These are phyloP conservation scores for Myrica gale DNA, from an alignment of 306 rosid genomes.

Conservation along the genomic window DNA sequence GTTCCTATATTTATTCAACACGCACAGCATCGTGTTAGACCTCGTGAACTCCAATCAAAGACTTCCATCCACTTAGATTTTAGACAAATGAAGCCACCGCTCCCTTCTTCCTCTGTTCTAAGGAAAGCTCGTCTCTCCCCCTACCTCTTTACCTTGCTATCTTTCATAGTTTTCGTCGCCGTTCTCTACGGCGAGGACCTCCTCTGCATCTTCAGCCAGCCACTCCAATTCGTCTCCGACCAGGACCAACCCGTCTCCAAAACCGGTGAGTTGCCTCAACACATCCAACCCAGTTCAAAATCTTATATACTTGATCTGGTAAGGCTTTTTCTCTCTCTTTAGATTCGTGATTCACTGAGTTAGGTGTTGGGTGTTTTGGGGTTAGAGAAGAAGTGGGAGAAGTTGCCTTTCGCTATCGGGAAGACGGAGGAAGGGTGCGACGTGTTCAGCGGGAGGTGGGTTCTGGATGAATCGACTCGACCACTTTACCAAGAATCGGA, in stretches of 20 bases:
- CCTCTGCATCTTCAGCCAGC: conserved; percentile 60
- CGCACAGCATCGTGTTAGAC: neutral
- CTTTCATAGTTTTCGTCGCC: conserved; percentile 69
- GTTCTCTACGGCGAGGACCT: conserved; percentile 69
- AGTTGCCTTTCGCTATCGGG: conserved; percentile 58
- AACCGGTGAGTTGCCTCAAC: conserved; percentile 50
- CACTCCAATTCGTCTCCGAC: conserved; percentile 45
- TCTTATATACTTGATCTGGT: neutral
- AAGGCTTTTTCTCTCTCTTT: neutral
- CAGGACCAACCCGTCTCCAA: conserved; percentile 28
- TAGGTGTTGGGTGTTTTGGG: conserved; percentile 18
- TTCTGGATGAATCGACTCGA: conserved; percentile 61
- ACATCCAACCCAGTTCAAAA: neutral
- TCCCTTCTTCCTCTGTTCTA: conserved; percentile 47
- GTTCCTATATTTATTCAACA: neutral
- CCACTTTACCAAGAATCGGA: conserved; percentile 86
- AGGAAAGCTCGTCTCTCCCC: conserved; percentile 68
- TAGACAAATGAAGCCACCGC: conserved; percentile 61
- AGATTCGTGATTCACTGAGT: conserved; percentile 14
- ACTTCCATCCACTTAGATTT: neutral
- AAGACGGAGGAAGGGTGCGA: conserved; percentile 63
- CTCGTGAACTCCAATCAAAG: neutral
- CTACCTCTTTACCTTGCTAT: conserved; percentile 60
- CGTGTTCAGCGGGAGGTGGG: conserved; percentile 78
- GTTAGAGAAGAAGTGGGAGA: conserved; percentile 47